Evolutionary conservation across 306 rosid genomes (phyloP).

Genomic region (Arachis stenosperma): DNA sequence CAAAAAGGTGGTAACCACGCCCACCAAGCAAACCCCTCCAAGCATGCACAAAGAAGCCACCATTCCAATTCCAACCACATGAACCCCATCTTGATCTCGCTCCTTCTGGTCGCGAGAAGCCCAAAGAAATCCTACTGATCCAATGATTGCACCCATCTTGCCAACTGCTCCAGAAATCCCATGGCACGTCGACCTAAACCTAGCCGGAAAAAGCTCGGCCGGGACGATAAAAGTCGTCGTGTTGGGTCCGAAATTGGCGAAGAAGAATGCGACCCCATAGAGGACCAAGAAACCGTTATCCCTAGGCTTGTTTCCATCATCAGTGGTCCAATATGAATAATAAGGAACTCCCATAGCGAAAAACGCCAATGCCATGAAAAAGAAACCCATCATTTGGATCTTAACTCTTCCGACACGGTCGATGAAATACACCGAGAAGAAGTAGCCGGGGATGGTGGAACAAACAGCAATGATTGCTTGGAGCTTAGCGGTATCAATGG

Average conservation of each 20-base stretch:
- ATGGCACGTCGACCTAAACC: slow-evolving; percentile 80
- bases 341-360: slow-evolving; percentile 66
- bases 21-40: slow-evolving; percentile 65
- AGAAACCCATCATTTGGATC: slow-evolving; percentile 70
- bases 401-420: slow-evolving; percentile 70
- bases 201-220: slow-evolving; percentile 78
- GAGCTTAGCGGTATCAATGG: slow-evolving; percentile 46
- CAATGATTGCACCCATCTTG: slow-evolving; percentile 74
- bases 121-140: slow-evolving; percentile 64
- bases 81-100: slow-evolving; percentile 32
- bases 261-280: slow-evolving; percentile 77
- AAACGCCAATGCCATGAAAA: slow-evolving; percentile 58
- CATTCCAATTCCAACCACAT: slow-evolving; percentile 49
- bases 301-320: fast-evolving
- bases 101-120: slow-evolving; percentile 41
- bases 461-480: slow-evolving; percentile 64
- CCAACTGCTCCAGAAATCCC: slow-evolving; percentile 81
- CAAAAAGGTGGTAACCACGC: slow-evolving; percentile 59
- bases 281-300: slow-evolving; percentile 51
- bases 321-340: slow-evolving; percentile 40
- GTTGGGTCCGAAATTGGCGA: slow-evolving; percentile 88
- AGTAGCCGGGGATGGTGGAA: slow-evolving; percentile 82
- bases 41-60: slow-evolving; percentile 47
- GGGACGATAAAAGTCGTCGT: slow-evolving; percentile 85
- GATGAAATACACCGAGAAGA: slow-evolving; percentile 67